Percentiles rank a stretch among this genome's conserved stretches.
phyloP scores from a whole-genome alignment of 2,329 filamentous ascomycete species.

The Cercospora sojina region DNA sequence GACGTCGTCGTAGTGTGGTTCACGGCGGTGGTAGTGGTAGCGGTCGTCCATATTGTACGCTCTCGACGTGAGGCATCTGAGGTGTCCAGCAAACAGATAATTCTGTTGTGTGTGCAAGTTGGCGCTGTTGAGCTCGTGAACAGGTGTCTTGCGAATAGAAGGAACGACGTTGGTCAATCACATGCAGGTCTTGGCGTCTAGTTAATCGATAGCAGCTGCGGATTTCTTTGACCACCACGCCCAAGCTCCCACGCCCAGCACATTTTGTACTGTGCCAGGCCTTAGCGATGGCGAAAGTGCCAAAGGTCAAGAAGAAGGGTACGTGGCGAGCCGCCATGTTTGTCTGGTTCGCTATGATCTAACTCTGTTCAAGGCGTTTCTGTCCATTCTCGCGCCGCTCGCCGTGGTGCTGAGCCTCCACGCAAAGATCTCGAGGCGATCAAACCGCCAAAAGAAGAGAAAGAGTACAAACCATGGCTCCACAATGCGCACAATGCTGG shows the following conservation, averaged over 20 bases:
- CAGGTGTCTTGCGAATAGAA: slow-evolving; percentile 4
- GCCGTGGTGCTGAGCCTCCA: slow-evolving; percentile 68
- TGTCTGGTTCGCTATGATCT: not conserved
- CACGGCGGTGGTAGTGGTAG: slow-evolving; percentile 20
- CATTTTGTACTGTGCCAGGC: not conserved
- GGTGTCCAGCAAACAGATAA: not conserved
- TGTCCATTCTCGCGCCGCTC: slow-evolving; percentile 70
- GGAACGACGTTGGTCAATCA: not conserved
- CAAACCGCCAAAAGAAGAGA: slow-evolving; percentile 51
- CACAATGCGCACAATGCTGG: slow-evolving; percentile 69
- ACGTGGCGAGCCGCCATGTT: slow-evolving; percentile 6
- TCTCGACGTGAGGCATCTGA: slow-evolving; percentile 14
- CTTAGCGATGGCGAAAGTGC: slow-evolving; percentile 45
- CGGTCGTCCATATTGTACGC: slow-evolving; percentile 28
- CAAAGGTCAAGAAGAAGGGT: slow-evolving; percentile 49
- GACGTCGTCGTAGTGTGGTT: slow-evolving; percentile 12
- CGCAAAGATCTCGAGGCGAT: slow-evolving; percentile 38
- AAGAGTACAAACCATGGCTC: slow-evolving; percentile 61
- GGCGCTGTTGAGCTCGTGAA: slow-evolving; percentile 1
- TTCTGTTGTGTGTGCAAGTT: not conserved
- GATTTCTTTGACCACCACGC: slow-evolving; percentile 9
- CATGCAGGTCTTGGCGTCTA: slow-evolving; percentile 15
- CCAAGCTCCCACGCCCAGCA: not conserved
- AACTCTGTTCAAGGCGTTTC: slow-evolving; percentile 54
- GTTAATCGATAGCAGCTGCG: not conserved